Base-by-base conservation (phyloP, 2,329 filamentous ascomycete genomes). In the Boeremia exigua region DNA sequence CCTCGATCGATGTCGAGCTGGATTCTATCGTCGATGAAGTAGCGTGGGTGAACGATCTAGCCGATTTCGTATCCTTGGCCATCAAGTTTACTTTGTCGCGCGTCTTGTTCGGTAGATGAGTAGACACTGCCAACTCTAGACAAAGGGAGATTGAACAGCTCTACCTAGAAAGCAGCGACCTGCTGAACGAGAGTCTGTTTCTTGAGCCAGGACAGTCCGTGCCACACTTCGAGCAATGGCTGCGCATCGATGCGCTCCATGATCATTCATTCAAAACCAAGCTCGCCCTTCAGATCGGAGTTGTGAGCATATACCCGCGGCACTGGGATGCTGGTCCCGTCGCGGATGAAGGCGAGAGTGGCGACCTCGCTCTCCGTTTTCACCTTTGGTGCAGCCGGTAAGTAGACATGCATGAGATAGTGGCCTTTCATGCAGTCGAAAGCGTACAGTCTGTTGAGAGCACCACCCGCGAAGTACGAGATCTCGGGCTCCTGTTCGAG, bases 351-450 rank as follows among this genome's bases (percentile, higher is more conserved):
- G 4, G 23, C n/a, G 12, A 48, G 23, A 3, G 45, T 48, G 3
- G 46, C 36, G 7, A n/a, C 57, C 49, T 52, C 54, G 40, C 36
- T 61, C 51, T 9, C 45, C 48, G 12, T 61, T 19, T 4, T 60
- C 39, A 28, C 45, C 6, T 23, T 23, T 23, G 19, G 19, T 23
- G 19, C 19, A 23, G 19, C 19, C 5, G 19, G 19, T 23, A 23
- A 23, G 19, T 2, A 23, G 19, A 23, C 19, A 5, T 5, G 19
- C 19, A 23, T 3, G 19, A 23, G 19, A 23, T 5, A 23, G 19
- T 5, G 19, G 19, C 19, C 19, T 23, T 23, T 23, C 5, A 5
- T 5, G 19, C 19, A 23, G 19, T 23, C 19, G 5, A 23, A 30
- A 12, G 29, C 11, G 29, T 30, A 30, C 8, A 30, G 6, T 7